phyloP scores from a whole-genome alignment of 371 early-diverging fungal genomes.

The Mortierella sp. region DNA sequence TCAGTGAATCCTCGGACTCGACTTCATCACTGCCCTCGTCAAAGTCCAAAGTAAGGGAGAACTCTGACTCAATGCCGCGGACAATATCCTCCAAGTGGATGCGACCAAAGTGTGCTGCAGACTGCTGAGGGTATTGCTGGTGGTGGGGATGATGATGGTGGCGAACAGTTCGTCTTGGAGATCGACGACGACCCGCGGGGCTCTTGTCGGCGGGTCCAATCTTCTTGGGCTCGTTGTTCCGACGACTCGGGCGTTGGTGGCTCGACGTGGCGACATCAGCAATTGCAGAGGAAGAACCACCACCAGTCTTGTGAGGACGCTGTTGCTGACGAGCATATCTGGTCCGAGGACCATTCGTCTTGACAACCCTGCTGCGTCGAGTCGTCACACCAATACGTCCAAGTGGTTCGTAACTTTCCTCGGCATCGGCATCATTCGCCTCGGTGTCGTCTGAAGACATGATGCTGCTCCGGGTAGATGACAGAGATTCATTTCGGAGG shows the following conservation, averaged over 20 bases:
- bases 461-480: neutral
- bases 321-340: constrained; percentile 10
- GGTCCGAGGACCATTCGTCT: neutral
- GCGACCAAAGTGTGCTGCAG: constrained; percentile 12
- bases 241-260: neutral
- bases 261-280: neutral
- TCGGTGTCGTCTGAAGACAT: constrained; percentile 16
- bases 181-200: neutral
- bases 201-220: neutral
- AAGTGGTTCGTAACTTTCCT: neutral
- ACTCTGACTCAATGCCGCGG: constrained; percentile 37
- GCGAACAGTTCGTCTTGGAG: neutral
- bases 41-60: constrained; percentile 17
- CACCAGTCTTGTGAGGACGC: neutral
- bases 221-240: neutral
- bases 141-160: neutral
- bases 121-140: neutral
- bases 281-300: neutral
- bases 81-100: constrained; percentile 31
- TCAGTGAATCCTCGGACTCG: constrained; percentile 43
- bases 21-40: constrained; percentile 5
- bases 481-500: neutral
- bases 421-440: constrained; percentile 33
- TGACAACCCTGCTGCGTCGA: neutral
- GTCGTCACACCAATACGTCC: neutral